Percentiles rank a stretch among this genome's conserved stretches.
Conservation (phyloP, 441 rosid genomes). For the Jatropha multifida region DNA sequence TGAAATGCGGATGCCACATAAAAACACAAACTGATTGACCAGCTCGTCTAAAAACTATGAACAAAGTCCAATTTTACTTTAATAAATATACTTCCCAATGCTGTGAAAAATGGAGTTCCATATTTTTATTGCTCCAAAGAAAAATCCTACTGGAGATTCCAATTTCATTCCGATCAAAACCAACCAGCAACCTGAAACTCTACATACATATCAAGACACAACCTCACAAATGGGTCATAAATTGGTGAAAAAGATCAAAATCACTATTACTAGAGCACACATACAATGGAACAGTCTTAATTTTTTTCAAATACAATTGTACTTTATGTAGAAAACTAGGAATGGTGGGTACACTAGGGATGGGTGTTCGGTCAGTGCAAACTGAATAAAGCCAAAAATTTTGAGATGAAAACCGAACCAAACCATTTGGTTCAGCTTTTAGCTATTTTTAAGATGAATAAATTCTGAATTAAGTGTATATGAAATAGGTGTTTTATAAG, state of each 20-base stretch:
- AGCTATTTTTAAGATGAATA: no score
- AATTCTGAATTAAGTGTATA: no score
- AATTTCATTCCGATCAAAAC: neutral
- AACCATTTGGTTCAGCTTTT: no score
- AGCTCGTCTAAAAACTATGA: neutral
- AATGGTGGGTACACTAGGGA: no score
- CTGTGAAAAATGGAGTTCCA: neutral
- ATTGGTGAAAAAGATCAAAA: neutral
- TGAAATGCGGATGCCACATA: neutral
- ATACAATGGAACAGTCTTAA: neutral
- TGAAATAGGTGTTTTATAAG: no score
- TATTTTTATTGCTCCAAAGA: no score
- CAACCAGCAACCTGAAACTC: neutral
- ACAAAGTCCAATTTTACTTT: neutral
- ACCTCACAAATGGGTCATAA: neutral
- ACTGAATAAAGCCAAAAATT: no score
- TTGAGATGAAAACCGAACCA: no score
- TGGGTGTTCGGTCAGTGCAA: no score
- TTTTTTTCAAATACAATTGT: neutral
- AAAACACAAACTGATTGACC: neutral
- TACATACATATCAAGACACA: neutral
- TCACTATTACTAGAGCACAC: neutral
- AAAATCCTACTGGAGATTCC: neutral
- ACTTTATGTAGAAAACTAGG: slow-evolving; percentile 7
- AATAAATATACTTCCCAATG: neutral